Base-by-base conservation (phyloP, 129 eudicot genomes). In the Artemisia annua region DNA sequence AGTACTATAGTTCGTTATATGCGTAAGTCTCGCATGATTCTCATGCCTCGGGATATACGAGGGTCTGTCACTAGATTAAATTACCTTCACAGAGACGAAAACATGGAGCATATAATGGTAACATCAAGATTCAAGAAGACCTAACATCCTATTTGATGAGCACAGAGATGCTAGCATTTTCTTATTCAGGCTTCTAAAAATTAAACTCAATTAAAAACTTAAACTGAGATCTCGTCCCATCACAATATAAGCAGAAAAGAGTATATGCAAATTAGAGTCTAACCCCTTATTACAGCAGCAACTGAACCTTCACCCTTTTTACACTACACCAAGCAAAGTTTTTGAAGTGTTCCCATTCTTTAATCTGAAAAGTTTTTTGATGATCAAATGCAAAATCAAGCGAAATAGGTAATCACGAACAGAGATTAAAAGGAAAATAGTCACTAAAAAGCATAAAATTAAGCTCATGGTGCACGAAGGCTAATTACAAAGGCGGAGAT, bases 141-240 rank as follows among this genome's bases (percentile, higher is more conserved):
- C 79, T 14, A 75, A 66, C 73, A 66, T 66, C 1, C 51, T 56
- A 22, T 44, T 67, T 16, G 67, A 75, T 67, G 74, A 67, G 28
- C 46, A 66, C 3, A 54, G 57, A 14, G 60, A 75, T 39, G 17
- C 72, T 39, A 55, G 7, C 17, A 12, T 63, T 3, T 62, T 32
- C 16, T 10, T 7, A 69, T 15, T 24, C 15, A 14, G 7, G 13
- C 32, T 19, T 52, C 18, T 52, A 3, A 52, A 7, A 32, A n/a
- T 28, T 50, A 32, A 18, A 7, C 16, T 43, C 49, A 5, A 30
- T 70, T 50, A 70, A 54, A 53, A 53, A 16, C 74, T 32, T 24
- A 15, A 30, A 39, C 11, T 7, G 46, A 39, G 2, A 39, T 39
- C 11, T 39, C 2, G 46, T 7, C 46, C 46, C 46, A 39, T 39